Base-by-base conservation (phyloP, 805 yeast genomes). In the Wickerhamomyces tratensis region DNA sequence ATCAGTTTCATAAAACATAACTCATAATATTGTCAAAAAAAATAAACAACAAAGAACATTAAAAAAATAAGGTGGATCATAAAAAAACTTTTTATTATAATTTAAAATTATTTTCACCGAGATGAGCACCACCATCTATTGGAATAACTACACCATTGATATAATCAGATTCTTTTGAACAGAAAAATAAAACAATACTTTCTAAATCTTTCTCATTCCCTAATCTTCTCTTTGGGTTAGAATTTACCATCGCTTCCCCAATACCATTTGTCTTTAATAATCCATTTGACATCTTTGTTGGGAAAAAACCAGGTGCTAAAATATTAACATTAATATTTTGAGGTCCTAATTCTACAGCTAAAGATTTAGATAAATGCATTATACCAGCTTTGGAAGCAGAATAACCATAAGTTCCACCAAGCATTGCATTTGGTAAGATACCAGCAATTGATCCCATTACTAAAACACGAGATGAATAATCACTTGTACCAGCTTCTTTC, bases 271-370 rank as follows among this genome's bases (percentile, higher is more conserved):
- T 64, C 35, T 66, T 72, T 39, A 83, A 63, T 39, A 82, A 49
- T 0, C 86, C 89, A 46, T 75, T 69, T 36, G 86, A 71, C 88
- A 82, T 82, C 60, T 79, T 82, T 15, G 82, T 71, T 20, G 85
- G 85, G 71, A 82, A 79, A 57, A 80, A 83, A 0, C 91, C 91
- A 0, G 89, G 89, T 7, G 87, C 86, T 48, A 82, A 59, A 11
- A 77, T 65, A 62, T 83, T 82, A 44, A 82, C 87, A 39, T 77
- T 81, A 52, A 82, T 74, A 62, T 82, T 74, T 37, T 68, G 63
- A 6, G 80, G 82, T 2, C 85, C 88, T 51, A 83, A 67, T 54
- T 79, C 82, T 36, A 73, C 58, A 3, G 89, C 84, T 50, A 82
- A 68, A 44, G 69, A 61, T 58, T 75, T 77, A 30, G 82, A 80